Conservation (phyloP, 257 asterid genomes). For the Solanum paucissectum region DNA sequence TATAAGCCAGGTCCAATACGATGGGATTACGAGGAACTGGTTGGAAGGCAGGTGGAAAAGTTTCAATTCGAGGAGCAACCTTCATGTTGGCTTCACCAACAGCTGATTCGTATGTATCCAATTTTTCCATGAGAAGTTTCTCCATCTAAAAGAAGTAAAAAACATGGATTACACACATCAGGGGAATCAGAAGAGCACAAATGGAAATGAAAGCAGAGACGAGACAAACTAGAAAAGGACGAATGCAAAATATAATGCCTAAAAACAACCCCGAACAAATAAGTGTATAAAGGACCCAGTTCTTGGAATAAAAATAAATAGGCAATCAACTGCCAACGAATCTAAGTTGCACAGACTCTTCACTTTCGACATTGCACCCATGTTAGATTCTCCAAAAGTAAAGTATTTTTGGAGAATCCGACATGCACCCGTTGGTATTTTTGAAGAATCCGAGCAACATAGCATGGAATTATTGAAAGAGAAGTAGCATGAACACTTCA, state of each 20-base stretch:
- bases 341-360: not conserved
- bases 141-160: constrained; percentile 33
- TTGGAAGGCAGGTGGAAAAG: constrained; percentile 53
- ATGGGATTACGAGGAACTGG: constrained; percentile 50
- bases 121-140: constrained; percentile 62
- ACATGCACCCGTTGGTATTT: not conserved
- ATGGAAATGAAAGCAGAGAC: not conserved
- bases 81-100: constrained; percentile 61
- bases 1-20: constrained; percentile 55
- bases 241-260: not conserved
- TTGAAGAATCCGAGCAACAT: not conserved
- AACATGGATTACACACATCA: not conserved
- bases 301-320: not conserved
- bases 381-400: not conserved
- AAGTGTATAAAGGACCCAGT: not conserved
- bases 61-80: constrained; percentile 28
- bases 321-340: not conserved
- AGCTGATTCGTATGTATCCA: constrained; percentile 71
- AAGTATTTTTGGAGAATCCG: not conserved
- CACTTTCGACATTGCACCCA: not conserved
- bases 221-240: not conserved
- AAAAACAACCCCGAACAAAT: not conserved
- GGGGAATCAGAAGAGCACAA: not conserved
- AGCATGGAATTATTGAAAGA: not conserved
- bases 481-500: not conserved